phyloP scores from a whole-genome alignment of 2,329 filamentous ascomycete species.

The Trichophaea hybrida region DNA sequence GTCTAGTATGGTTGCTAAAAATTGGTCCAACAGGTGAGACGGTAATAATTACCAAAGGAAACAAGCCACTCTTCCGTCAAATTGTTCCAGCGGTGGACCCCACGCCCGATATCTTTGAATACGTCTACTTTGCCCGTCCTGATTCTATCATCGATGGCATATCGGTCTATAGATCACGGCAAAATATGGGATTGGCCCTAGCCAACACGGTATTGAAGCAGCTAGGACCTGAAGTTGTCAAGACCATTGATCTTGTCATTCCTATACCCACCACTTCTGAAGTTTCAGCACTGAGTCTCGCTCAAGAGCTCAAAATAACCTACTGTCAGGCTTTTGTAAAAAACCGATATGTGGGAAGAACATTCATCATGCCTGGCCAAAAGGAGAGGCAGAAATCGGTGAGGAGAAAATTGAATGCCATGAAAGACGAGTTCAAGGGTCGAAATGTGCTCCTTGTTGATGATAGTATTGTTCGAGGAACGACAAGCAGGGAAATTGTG shows the following conservation, averaged over 20 bases:
- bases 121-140: slow-evolving; percentile 72
- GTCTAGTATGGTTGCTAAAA: neutral
- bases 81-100: slow-evolving; percentile 55
- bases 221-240: slow-evolving; percentile 53
- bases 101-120: slow-evolving; percentile 76
- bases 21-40: slow-evolving; percentile 46
- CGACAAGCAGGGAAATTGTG: slow-evolving; percentile 65
- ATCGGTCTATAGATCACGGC: slow-evolving; percentile 66
- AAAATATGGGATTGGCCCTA: slow-evolving; percentile 74
- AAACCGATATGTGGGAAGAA: slow-evolving; percentile 78
- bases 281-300: slow-evolving; percentile 61
- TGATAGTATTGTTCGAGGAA: slow-evolving; percentile 79
- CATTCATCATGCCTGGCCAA: slow-evolving; percentile 78
- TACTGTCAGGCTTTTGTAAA: slow-evolving; percentile 75
- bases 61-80: slow-evolving; percentile 58
- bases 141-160: slow-evolving; percentile 79
- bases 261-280: slow-evolving; percentile 75
- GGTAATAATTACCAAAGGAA: slow-evolving; percentile 59
- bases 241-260: slow-evolving; percentile 68
- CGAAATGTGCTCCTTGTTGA: slow-evolving; percentile 74
- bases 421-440: slow-evolving; percentile 68
- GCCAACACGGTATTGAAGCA: slow-evolving; percentile 55
- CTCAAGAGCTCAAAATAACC: slow-evolving; percentile 60
- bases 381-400: slow-evolving; percentile 70
- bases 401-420: slow-evolving; percentile 75